phyloP scores from a whole-genome alignment of 768 basidiomycete species.

The Holtermanniella nyarrowii region DNA sequence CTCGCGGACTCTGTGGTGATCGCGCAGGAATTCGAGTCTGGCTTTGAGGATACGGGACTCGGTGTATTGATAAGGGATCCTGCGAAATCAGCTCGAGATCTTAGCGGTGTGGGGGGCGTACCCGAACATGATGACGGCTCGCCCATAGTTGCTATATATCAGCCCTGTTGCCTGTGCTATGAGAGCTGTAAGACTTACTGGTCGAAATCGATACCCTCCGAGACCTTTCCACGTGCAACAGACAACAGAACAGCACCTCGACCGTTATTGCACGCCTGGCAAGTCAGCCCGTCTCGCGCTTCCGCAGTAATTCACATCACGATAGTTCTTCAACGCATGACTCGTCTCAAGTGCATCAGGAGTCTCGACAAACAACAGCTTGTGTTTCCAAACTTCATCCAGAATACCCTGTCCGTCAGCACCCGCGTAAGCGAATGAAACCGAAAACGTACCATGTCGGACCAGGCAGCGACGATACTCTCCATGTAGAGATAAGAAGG shows the following conservation, averaged over 20 bases:
- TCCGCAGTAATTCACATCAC: too few relatives aligned
- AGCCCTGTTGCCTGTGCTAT: not conserved
- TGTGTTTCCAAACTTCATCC: constrained; percentile 99
- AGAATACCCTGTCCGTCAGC: constrained; percentile 66
- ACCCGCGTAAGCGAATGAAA: not conserved
- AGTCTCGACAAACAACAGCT: constrained; percentile 97
- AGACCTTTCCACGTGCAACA: constrained; percentile 96
- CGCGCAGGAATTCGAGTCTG: constrained; percentile 92
- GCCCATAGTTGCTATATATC: constrained; percentile 63
- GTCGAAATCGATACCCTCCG: constrained; percentile 99
- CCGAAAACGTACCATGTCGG: constrained; percentile 76
- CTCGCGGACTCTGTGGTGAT: constrained; percentile 94
- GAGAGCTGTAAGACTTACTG: constrained; percentile 45
- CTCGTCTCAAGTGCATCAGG: constrained; percentile 98
- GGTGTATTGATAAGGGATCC: constrained; percentile 94
- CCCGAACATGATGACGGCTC: constrained; percentile 99
- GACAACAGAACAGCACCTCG: constrained; percentile 92
- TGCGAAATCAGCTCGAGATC: constrained; percentile 35
- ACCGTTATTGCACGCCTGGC: constrained; percentile 93
- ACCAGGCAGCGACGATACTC: constrained; percentile 99
- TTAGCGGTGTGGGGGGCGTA: constrained; percentile 40
- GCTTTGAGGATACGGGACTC: constrained; percentile 96
- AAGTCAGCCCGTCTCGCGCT: too few relatives aligned
- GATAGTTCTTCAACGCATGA: constrained; percentile 92
- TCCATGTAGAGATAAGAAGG: constrained; percentile 99